phyloP scores from a whole-genome alignment of 495 filamentous ascomycete genomes.

The Aspergillus incahuasiensis region DNA sequence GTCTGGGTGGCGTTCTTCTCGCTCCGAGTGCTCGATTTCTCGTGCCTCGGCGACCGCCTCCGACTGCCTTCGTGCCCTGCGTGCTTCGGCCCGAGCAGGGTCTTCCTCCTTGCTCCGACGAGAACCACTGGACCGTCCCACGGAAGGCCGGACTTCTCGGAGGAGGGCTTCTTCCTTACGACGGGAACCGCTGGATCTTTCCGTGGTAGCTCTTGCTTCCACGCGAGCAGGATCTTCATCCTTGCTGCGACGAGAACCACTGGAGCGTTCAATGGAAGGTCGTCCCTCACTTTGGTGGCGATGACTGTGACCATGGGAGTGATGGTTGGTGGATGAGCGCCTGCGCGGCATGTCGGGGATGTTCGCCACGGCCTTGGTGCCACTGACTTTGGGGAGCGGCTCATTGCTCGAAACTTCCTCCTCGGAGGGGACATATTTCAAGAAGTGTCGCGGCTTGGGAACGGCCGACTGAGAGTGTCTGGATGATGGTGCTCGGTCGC shows the following conservation, averaged over 20 bases:
- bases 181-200: constrained; percentile 27
- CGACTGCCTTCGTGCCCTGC: constrained; percentile 10
- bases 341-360: constrained; percentile 21
- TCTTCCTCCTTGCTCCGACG: constrained; percentile 19
- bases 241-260: constrained; percentile 20
- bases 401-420: constrained; percentile 35
- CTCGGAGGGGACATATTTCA: constrained; percentile 33
- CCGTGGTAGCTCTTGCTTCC: constrained; percentile 19
- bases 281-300: constrained; percentile 29
- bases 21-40: not conserved
- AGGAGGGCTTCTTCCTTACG: constrained; percentile 19
- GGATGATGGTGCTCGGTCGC: constrained; percentile 24
- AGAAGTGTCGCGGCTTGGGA: constrained; percentile 29
- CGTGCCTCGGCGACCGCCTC: constrained; percentile 3
- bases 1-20: not conserved
- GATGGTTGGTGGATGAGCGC: constrained; percentile 29
- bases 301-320: constrained; percentile 33
- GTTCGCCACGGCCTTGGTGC: constrained; percentile 27
- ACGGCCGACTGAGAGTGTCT: constrained; percentile 24
- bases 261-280: constrained; percentile 27
- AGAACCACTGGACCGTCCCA: constrained; percentile 28
- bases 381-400: constrained; percentile 34
- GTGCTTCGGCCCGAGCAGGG: constrained; percentile 3
- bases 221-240: constrained; percentile 16
- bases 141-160: constrained; percentile 28